These are phyloP conservation scores for Aspergillus sp. DNA, from an alignment of 2,329 filamentous ascomycete species.

Conservation along the genomic window DNA sequence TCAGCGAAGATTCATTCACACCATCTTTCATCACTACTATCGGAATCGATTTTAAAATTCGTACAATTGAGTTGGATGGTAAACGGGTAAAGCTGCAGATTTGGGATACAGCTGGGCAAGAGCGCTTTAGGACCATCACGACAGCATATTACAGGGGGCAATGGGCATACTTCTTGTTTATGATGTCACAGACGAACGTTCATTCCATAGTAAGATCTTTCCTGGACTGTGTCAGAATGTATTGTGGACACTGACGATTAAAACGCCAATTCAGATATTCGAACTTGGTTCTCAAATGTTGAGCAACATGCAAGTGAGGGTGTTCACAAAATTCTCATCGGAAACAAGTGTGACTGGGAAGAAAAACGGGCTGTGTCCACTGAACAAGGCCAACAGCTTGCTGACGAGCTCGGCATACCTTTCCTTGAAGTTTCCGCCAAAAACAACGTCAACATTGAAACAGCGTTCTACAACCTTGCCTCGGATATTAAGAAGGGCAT, in stretches of 20 bases:
- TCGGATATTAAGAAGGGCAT: conserved; percentile 99
- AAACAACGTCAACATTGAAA: conserved; percentile 99
- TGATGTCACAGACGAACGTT: conserved; percentile 94
- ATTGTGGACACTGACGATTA: no score
- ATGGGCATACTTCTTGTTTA: conserved; percentile 98
- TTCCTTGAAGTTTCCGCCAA: conserved; percentile 99
- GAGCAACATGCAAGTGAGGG: conserved; percentile 97
- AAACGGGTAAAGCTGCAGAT: conserved; percentile 99
- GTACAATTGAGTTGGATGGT: conserved; percentile 96
- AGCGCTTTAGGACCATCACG: conserved; percentile 97
- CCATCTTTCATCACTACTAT: conserved; percentile 98
- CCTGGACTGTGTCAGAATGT: no score
- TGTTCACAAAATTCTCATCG: conserved; percentile 99
- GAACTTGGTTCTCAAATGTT: conserved; percentile 98
- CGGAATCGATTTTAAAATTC: conserved; percentile 99
- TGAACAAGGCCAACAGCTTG: conserved; percentile 86
- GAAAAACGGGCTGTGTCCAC: conserved; percentile 94
- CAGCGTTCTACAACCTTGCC: conserved; percentile 93
- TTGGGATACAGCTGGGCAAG: conserved; percentile 98
- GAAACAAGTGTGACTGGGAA: conserved; percentile 99
- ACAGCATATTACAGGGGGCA: conserved; percentile 95
- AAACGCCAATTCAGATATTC: conserved; percentile 65
- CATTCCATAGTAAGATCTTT: conserved; percentile 78
- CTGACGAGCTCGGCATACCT: conserved; percentile 92
- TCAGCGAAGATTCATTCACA: conserved; percentile 96